Conservation (phyloP, 768 basidiomycete genomes). For the Phaeotremella skinneri region DNA sequence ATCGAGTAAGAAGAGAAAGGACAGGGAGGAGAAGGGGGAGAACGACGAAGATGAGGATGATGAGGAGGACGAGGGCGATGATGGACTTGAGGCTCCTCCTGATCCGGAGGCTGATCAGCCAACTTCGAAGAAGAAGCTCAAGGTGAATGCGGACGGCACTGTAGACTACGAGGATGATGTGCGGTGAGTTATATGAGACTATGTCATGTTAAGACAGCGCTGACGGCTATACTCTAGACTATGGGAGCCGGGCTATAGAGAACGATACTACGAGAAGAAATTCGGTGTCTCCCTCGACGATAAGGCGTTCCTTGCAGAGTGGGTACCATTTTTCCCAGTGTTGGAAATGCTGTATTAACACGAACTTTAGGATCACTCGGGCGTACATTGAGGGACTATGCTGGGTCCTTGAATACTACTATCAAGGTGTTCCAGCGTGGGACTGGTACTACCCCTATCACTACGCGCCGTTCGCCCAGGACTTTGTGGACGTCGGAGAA, state of each 20-base stretch:
- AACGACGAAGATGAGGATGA: conserved; percentile 47
- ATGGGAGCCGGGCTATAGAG: conserved; percentile 94
- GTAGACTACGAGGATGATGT: conserved; percentile 93
- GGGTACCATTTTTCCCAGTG: conserved; percentile 41
- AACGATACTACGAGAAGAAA: conserved; percentile 91
- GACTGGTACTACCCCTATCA: conserved; percentile 99
- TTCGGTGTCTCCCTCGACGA: conserved; percentile 76
- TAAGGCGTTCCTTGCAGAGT: conserved; percentile 70
- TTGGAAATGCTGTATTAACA: neutral
- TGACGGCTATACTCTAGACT: conserved; percentile 57
- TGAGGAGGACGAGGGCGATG: conserved; percentile 52
- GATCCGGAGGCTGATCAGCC: conserved; percentile 49
- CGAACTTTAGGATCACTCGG: conserved; percentile 63
- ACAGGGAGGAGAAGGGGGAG: too few relatives aligned
- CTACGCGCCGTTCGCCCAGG: conserved; percentile 95
- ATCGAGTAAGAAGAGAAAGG: conserved; percentile 56
- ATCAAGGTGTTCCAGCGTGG: conserved; percentile 95
- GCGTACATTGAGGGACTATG: conserved; percentile 89
- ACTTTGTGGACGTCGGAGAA: conserved; percentile 74
- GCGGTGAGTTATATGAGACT: conserved; percentile 59
- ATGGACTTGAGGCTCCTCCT: conserved; percentile 41
- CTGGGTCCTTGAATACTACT: conserved; percentile 97
- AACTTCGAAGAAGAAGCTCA: conserved; percentile 59
- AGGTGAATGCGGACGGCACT: conserved; percentile 84
- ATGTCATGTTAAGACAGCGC: neutral